Evolutionary conservation across 208 protist species (phyloP).

Genomic region (Perkinsela sp.): DNA sequence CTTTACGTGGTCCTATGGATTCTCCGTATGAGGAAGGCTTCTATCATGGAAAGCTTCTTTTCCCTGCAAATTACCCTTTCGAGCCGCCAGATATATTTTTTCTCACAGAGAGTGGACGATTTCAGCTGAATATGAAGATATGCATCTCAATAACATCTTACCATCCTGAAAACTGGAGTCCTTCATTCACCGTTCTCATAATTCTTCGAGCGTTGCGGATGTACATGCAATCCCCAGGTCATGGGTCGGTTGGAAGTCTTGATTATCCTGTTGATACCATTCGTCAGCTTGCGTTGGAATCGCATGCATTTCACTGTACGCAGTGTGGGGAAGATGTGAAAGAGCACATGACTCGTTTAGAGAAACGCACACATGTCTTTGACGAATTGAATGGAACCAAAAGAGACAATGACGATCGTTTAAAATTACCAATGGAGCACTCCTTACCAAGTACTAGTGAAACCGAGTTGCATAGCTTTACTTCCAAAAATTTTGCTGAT

Average conservation of each 20-base stretch:
- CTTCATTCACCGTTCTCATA: constrained; percentile 26
- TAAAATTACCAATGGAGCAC: too few species aligned
- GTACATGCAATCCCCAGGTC: constrained; percentile 55
- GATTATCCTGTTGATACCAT: constrained; percentile 3
- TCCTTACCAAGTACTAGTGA: too few species aligned
- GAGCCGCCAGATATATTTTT: constrained; percentile 54
- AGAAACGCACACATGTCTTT: too few species aligned
- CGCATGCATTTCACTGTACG: constrained; percentile 1
- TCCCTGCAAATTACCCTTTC: constrained; percentile 50
- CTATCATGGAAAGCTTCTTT: constrained; percentile 47
- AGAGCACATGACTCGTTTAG: too few species aligned
- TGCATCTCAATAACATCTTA: constrained; percentile 54
- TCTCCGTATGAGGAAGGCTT: constrained; percentile 27
- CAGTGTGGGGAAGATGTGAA: neutral
- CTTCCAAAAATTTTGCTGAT: too few species aligned
- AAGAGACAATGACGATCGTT: too few species aligned
- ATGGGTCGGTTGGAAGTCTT: constrained; percentile 28
- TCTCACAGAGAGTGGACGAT: constrained; percentile 53
- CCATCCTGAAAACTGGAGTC: constrained; percentile 59
- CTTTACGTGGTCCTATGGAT: constrained; percentile 5
- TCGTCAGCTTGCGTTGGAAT: constrained; percentile 5
- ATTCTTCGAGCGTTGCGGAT: constrained; percentile 25
- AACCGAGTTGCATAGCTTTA: too few species aligned
- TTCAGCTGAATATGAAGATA: constrained; percentile 32
- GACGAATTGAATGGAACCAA: too few species aligned